Evolutionary conservation across 31 red algal species (phyloP), one percentile per base, ranked within the genome.

Genomic region (Odonthalia washingtoniensis): DNA sequence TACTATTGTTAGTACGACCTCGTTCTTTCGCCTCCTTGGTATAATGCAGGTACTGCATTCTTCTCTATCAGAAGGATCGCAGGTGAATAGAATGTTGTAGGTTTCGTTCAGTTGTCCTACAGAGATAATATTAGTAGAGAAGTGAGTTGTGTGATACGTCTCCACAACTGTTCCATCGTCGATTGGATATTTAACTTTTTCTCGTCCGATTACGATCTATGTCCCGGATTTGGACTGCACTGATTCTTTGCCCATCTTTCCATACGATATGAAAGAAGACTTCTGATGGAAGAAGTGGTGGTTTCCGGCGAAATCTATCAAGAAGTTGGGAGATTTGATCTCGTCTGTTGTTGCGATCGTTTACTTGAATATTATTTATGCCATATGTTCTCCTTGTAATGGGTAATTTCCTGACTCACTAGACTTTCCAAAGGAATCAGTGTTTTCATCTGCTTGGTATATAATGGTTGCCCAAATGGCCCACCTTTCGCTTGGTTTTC

Each of bases 111-210:
- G 41, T 5, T 77, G 35, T 53, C 75, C 75, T 28, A 81, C 86
- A 12, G 86, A 89, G 3, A 81, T 0, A 31, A 89, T 80, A 73
- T 89, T 89, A 3, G 65, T 67, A 33, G 31, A 26, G 44, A 81
- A 89, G 0, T 78, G 4, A 28, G 46, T 74, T 26, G 86, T 73
- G 40, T 89, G 66, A 68, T 61, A 72, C 1, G 86, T 65, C 40
- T 89, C 86, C 34, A 80, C 43, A 40, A 68, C 1, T 5, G 65
- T 81, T 0, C 43, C 76, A 0, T 74, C 61, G 0, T 49, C 53
- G 17, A 89, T 45, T 14, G 86, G 76, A 2, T 80, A 40, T 38
- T 30, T 65, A 3, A 89, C 77, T 4, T 70, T 27, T 5, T 65
- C 75, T 73, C 60, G 70, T 44, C 75, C 86, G n/a, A 89, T 38